Conservation (phyloP, 306 rosid species). For the Quercus wislizeni region DNA sequence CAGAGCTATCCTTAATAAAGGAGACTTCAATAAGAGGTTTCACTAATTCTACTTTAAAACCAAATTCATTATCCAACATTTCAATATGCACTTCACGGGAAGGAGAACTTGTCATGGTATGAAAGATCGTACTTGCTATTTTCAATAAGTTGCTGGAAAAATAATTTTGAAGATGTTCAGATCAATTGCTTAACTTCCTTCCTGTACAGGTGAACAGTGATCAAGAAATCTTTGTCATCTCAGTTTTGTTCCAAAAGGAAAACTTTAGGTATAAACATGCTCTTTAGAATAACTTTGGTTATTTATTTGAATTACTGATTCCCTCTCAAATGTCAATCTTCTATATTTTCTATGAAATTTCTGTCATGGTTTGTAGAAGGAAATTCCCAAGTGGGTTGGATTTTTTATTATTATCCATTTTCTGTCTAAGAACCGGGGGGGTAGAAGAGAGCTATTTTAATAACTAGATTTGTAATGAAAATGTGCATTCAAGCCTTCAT, state of each 20-base stretch:
- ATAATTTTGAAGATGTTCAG: background rate
- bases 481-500: background rate
- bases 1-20: constrained; percentile 56
- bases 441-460: constrained; percentile 4
- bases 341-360: background rate
- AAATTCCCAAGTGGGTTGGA: constrained; percentile 1
- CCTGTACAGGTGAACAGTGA: constrained; percentile 65
- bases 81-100: constrained; percentile 61
- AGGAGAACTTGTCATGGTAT: constrained; percentile 83
- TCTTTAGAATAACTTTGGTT: background rate
- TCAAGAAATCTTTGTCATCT: constrained; percentile 62
- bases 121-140: constrained; percentile 10
- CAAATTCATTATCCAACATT: constrained; percentile 43
- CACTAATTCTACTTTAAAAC: constrained; percentile 51
- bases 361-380: background rate
- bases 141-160: background rate
- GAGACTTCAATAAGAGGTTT: constrained; percentile 75
- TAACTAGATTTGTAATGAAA: background rate
- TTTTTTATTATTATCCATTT: background rate
- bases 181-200: background rate
- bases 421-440: background rate
- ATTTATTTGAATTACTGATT: background rate
- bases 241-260: constrained; percentile 56
- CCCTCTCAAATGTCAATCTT: background rate
- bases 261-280: constrained; percentile 51